Evolutionary conservation across 176 grass and related monocot genomes (phyloP).

Genomic region (Musa beccarii): DNA sequence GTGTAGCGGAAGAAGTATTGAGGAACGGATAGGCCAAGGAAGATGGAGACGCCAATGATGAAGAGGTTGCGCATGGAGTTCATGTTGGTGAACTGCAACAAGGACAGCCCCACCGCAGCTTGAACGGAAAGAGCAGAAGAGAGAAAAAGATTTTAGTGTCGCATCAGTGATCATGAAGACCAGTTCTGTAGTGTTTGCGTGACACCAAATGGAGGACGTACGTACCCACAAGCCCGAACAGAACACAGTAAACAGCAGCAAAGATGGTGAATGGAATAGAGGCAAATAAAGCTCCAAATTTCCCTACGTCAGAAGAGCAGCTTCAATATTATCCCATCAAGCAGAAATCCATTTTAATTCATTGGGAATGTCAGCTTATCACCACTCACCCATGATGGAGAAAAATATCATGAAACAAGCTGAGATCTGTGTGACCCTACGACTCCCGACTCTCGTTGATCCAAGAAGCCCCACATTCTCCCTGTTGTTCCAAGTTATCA

Average conservation of each 20-base stretch:
- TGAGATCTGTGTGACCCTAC: conserved; percentile 78
- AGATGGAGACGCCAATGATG: conserved; percentile 88
- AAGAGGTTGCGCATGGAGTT: conserved; percentile 99
- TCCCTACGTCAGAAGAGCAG: conserved; percentile 31
- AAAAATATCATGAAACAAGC: conserved; percentile 98
- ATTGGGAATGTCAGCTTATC: background rate
- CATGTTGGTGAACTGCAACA: conserved; percentile 99
- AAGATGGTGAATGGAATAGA: conserved; percentile 95
- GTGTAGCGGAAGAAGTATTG: conserved; percentile 96
- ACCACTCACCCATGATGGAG: conserved; percentile 77
- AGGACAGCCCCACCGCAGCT: conserved; percentile 90
- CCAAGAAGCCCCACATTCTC: conserved; percentile 92
- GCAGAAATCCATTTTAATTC: background rate
- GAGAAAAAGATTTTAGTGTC: background rate
- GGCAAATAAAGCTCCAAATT: conserved; percentile 90
- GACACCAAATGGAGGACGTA: background rate
- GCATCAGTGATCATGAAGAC: background rate
- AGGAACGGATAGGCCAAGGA: conserved; percentile 83
- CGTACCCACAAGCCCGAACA: conserved; percentile 87
- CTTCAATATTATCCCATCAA: background rate
- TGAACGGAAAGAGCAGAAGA: background rate
- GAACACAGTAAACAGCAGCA: conserved; percentile 77
- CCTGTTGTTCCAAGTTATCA: conserved; percentile 21
- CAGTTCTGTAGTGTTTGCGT: background rate
- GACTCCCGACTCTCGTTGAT: conserved; percentile 83